Percentiles rank a stretch among this genome's conserved stretches.
These are phyloP conservation scores for Penicillium chermesinum DNA, from an alignment of 495 filamentous ascomycete genomes.

Conservation along the genomic window DNA sequence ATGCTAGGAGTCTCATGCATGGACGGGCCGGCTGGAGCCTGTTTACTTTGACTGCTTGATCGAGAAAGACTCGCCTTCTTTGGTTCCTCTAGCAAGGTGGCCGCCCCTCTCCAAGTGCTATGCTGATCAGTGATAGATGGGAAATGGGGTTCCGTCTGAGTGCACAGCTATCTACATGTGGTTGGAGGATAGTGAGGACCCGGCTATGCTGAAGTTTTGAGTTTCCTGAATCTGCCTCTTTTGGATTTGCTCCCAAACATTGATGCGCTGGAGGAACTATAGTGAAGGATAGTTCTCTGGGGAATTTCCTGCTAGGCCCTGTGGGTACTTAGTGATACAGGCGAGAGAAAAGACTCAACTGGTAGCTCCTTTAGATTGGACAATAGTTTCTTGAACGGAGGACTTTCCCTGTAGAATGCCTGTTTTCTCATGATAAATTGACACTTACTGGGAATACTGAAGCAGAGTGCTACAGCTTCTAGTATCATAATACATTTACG, in stretches of 20 bases:
- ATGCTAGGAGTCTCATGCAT: constrained; percentile 25
- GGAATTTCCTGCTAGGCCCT: constrained; percentile 60
- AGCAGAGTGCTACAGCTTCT: too few relatives aligned
- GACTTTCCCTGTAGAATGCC: too few relatives aligned
- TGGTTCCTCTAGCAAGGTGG: constrained; percentile 45
- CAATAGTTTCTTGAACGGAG: too few relatives aligned
- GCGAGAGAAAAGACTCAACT: constrained; percentile 4
- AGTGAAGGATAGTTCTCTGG: too few relatives aligned
- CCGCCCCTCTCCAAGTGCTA: constrained; percentile 32
- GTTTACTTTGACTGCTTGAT: constrained; percentile 30
- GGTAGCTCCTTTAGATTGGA: neutral
- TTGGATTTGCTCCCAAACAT: too few relatives aligned
- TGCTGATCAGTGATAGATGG: constrained; percentile 38
- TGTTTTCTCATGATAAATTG: too few relatives aligned
- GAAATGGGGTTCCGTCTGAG: constrained; percentile 35
- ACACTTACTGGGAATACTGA: too few relatives aligned
- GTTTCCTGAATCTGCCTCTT: too few relatives aligned
- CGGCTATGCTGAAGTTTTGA: constrained; percentile 18
- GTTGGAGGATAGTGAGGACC: constrained; percentile 29
- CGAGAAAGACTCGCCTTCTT: constrained; percentile 36
- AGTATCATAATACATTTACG: too few relatives aligned
- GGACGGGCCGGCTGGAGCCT: constrained; percentile 31
- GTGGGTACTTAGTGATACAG: constrained; percentile 82
- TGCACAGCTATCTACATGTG: constrained; percentile 44
- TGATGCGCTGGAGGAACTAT: too few relatives aligned